Conservation (phyloP, 108 stramenopile genomes). For the Fistulifera pelliculosa region DNA sequence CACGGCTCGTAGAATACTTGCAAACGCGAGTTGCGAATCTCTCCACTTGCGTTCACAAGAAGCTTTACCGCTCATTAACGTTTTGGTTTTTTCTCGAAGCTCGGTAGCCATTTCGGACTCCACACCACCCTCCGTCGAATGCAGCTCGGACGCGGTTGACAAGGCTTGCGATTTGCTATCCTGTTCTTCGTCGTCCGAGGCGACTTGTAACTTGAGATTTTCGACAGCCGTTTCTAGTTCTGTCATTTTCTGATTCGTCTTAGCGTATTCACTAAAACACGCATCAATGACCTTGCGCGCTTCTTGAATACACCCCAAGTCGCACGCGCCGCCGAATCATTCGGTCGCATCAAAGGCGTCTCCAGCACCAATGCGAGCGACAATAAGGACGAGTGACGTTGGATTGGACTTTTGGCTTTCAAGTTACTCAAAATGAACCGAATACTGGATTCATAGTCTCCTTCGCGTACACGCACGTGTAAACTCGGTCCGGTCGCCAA, state of each 20-base stretch:
- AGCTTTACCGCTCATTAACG: conserved; percentile 41
- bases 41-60: conserved; percentile 81
- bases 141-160: no score
- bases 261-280: conserved; percentile 38
- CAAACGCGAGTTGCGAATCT: conserved; percentile 73
- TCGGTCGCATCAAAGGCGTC: conserved; percentile 6
- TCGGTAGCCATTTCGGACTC: conserved; percentile 9
- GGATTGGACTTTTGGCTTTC: conserved; percentile 70
- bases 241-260: conserved; percentile 49
- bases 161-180: not conserved
- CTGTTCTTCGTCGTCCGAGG: conserved; percentile 22
- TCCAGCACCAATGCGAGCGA: conserved; percentile 66
- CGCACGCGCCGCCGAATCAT: conserved; percentile 69
- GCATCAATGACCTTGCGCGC: conserved; percentile 68
- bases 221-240: conserved; percentile 37
- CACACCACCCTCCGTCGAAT: conserved; percentile 4
- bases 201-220: conserved; percentile 30
- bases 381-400: conserved; percentile 64
- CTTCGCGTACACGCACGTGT: conserved; percentile 41
- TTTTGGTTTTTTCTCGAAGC: conserved; percentile 34
- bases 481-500: conserved; percentile 72
- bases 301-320: conserved; percentile 82
- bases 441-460: conserved; percentile 61
- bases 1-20: conserved; percentile 51
- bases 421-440: conserved; percentile 84